Conservation (phyloP, 192 early-diverging fungal genomes). For the Backusella mclennaniae region DNA sequence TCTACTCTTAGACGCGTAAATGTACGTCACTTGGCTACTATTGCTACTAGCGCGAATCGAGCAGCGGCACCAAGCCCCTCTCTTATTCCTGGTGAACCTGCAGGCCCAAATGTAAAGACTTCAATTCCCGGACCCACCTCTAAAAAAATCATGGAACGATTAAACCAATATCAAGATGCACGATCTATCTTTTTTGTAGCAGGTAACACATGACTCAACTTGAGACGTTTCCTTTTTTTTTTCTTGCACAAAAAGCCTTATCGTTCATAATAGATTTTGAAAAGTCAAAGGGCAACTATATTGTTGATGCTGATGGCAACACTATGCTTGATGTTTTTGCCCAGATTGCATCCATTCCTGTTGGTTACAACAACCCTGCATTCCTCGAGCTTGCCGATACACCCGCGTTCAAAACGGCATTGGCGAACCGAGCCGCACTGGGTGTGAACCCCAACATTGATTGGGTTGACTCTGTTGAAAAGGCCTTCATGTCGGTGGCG, state of each 20-base stretch:
- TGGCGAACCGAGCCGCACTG: constrained; percentile 64
- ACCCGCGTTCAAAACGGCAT: constrained; percentile 58
- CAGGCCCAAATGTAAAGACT: constrained; percentile 49
- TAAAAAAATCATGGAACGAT: constrained; percentile 42
- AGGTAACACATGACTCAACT: constrained; percentile 21
- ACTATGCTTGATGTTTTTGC: constrained; percentile 66
- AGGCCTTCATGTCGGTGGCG: constrained; percentile 64
- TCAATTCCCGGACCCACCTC: constrained; percentile 64
- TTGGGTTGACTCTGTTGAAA: constrained; percentile 58
- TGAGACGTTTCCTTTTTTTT: background rate
- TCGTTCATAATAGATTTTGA: constrained; percentile 45
- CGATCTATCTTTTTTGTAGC: constrained; percentile 63
- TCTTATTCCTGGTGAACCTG: constrained; percentile 54
- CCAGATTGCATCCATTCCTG: constrained; percentile 72
- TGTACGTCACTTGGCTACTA: background rate
- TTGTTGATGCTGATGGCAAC: constrained; percentile 74
- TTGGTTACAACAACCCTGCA: constrained; percentile 70
- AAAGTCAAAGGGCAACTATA: constrained; percentile 72
- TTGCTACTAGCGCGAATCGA: background rate
- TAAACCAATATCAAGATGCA: constrained; percentile 62
- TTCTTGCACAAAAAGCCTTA: background rate
- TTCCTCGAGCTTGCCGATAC: constrained; percentile 49
- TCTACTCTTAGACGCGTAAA: background rate
- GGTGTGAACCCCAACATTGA: constrained; percentile 64
- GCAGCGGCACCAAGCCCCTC: background rate